These are phyloP conservation scores for Annona squamosa DNA, from an alignment of 164 flowering plant genomes.

Conservation along the genomic window DNA sequence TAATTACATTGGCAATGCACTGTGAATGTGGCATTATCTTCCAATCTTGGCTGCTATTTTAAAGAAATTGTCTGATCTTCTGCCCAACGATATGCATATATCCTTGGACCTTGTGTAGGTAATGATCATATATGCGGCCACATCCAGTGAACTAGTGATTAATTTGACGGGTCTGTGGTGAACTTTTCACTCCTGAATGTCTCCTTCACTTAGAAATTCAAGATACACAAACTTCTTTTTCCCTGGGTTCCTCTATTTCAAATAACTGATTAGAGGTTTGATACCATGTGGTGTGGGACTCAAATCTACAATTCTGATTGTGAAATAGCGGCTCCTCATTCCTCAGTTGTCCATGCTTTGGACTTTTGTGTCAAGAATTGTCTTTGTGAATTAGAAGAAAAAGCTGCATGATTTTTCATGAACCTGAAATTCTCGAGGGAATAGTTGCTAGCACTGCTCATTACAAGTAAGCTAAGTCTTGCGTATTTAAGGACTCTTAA, in stretches of 20 bases:
- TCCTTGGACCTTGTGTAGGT: not conserved
- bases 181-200: not conserved
- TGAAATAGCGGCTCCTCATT: too few relatives aligned
- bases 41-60: not conserved
- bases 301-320: too few relatives aligned
- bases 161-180: not conserved
- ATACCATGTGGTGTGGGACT: too few relatives aligned
- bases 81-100: not conserved
- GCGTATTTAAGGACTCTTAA: too few relatives aligned
- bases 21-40: not conserved
- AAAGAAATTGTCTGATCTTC: not conserved
- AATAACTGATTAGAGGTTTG: too few relatives aligned
- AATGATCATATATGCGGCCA: not conserved
- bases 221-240: not conserved
- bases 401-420: too few relatives aligned
- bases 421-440: too few relatives aligned
- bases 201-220: not conserved
- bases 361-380: too few relatives aligned
- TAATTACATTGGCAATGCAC: not conserved
- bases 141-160: not conserved
- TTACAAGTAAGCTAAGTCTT: too few relatives aligned
- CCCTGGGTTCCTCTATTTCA: not conserved
- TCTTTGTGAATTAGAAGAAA: too few relatives aligned
- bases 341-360: too few relatives aligned
- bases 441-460: too few relatives aligned